These are phyloP conservation scores for Trametes villosa DNA, from an alignment of 768 basidiomycete species.

Conservation along the genomic window DNA sequence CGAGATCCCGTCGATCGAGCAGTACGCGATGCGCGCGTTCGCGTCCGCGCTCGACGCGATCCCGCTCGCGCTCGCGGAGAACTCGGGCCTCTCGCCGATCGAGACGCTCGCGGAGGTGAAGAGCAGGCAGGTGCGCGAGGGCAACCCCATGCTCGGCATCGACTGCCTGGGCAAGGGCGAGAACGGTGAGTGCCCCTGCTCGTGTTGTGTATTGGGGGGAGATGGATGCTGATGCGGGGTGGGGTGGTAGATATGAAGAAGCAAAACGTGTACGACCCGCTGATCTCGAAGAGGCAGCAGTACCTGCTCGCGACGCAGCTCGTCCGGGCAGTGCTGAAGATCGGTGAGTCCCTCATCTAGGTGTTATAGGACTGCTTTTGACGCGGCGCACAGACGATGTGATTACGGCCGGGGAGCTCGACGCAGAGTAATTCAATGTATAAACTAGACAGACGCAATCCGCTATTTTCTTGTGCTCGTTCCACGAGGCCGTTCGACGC, in stretches of 20 bases:
- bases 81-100: constrained; percentile 95
- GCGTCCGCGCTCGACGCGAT: constrained; percentile 93
- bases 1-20: constrained; percentile 97
- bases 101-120: constrained; percentile 96
- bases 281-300: constrained; percentile 97
- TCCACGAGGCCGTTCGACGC: too few relatives aligned
- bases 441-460: constrained; percentile 11
- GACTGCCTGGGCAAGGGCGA: constrained; percentile 88
- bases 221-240: too few relatives aligned
- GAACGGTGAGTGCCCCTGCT: constrained; percentile 62
- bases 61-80: constrained; percentile 95
- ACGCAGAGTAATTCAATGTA: constrained; percentile 51
- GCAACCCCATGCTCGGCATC: constrained; percentile 85
- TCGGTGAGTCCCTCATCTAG: constrained; percentile 54
- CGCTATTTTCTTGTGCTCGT: not conserved
- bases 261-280: constrained; percentile 95
- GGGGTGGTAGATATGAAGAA: constrained; percentile 87
- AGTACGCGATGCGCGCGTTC: constrained; percentile 99
- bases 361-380: constrained; percentile 2
- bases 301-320: constrained; percentile 97
- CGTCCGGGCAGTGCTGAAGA: constrained; percentile 86
- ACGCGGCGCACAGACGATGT: constrained; percentile 63
- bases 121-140: constrained; percentile 88
- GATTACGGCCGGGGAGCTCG: constrained; percentile 71
- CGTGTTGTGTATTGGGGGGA: not conserved